A percentile compares a stretch with the other conserved stretches of the same genome.
phyloP scores from a whole-genome alignment of 2,329 filamentous ascomycete genomes.

The Iodosphaeria phyllophila region DNA sequence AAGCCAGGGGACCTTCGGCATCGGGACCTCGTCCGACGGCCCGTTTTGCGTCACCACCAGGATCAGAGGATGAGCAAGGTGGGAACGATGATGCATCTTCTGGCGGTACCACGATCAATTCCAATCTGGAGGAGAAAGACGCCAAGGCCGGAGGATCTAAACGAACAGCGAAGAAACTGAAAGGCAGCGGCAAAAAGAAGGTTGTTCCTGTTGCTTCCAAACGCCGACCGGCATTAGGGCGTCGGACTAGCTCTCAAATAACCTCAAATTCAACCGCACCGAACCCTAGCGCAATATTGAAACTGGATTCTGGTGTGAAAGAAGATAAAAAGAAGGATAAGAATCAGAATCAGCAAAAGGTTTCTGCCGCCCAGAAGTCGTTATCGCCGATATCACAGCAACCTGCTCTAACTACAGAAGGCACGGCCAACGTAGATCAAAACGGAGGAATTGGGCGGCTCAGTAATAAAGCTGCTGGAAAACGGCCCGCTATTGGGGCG shows the following conservation, averaged over 20 bases:
- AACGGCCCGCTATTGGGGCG: conserved; percentile 17
- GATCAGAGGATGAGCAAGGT: conserved; percentile 20
- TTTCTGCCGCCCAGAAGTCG: conserved; percentile 7
- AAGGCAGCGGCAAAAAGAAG: conserved; percentile 14
- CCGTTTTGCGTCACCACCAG: conserved; percentile 37
- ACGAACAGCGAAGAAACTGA: conserved; percentile 8
- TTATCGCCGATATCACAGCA: conserved; percentile 13
- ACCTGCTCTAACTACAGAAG: conserved; percentile 4
- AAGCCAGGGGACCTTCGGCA: conserved; percentile 31
- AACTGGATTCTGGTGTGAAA: conserved; percentile 15
- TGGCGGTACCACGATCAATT: conserved; percentile 16
- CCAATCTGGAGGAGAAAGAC: conserved; percentile 6
- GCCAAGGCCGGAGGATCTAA: conserved; percentile 7
- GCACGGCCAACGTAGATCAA: conserved; percentile 3
- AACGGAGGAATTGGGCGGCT: conserved; percentile 4
- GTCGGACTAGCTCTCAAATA: conserved; percentile 28
- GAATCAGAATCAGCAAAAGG: conserved; percentile 8
- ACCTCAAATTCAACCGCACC: no score
- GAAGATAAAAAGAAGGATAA: conserved; percentile 13
- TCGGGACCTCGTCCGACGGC: conserved; percentile 38
- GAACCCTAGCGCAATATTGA: no score
- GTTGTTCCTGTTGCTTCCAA: conserved; percentile 21
- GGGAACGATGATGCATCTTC: conserved; percentile 20
- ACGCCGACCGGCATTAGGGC: conserved; percentile 24
- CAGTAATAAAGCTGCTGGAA: conserved; percentile 29